Evolutionary conservation across 1,139 yeast species (phyloP).

Genomic region (Saccharomycopsis crataegensis): DNA sequence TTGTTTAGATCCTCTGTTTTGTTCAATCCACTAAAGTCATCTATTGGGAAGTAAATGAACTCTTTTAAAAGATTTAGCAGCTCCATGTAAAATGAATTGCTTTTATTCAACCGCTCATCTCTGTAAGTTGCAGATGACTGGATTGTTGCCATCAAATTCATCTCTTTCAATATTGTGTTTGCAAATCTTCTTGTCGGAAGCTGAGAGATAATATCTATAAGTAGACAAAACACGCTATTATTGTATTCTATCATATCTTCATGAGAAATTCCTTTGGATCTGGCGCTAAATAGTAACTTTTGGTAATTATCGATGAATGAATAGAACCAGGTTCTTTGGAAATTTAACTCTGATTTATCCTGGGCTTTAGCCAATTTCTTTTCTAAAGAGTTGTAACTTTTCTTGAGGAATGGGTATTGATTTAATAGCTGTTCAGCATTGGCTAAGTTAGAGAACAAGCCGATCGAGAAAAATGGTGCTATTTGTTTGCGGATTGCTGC

Average conservation of each 20-base stretch:
- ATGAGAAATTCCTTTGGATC: conserved; percentile 1
- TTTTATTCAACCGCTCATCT: not conserved
- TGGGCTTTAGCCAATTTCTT: not conserved
- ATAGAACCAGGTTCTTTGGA: conserved; percentile 25
- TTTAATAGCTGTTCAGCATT: conserved; percentile 22
- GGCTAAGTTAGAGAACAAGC: conserved; percentile 31
- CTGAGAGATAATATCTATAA: conserved; percentile 33
- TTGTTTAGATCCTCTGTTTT: not conserved
- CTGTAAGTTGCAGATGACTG: conserved; percentile 12
- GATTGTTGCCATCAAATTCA: conserved; percentile 23
- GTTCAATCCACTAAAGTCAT: conserved; percentile 34
- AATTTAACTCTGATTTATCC: conserved; percentile 19
- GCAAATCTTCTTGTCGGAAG: conserved; percentile 36
- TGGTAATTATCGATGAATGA: conserved; percentile 20
- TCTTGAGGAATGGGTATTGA: conserved; percentile 2
- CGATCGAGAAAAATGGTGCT: conserved; percentile 34
- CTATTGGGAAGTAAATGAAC: conserved; percentile 34
- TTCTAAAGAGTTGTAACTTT: conserved; percentile 20
- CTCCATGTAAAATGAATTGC: not conserved
- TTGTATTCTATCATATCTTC: conserved; percentile 7
- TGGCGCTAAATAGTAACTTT: not conserved
- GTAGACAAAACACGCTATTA: conserved; percentile 24
- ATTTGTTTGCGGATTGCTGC: conserved; percentile 25
- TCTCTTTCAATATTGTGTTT: conserved; percentile 27
- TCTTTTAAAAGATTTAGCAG: conserved; percentile 22